Conservation (phyloP, 2,329 filamentous ascomycete genomes). For the Aureobasidium sp. region DNA sequence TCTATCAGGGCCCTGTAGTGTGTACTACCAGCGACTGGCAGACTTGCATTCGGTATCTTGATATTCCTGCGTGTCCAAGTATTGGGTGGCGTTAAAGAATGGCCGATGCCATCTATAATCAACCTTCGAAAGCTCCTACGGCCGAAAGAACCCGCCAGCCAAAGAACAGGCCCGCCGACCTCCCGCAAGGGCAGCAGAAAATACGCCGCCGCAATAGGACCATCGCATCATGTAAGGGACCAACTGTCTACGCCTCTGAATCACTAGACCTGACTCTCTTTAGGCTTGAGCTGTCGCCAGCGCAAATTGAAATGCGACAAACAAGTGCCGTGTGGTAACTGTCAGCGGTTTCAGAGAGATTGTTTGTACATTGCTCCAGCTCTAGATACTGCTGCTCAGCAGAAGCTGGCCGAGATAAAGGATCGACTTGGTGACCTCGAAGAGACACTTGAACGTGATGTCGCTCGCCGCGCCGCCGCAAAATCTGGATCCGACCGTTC, state of each 20-base stretch:
- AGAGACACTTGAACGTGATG: slow-evolving; percentile 59
- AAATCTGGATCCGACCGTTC: slow-evolving; percentile 7
- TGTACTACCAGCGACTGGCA: slow-evolving; percentile 2
- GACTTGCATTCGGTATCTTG: not conserved
- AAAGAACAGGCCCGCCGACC: slow-evolving; percentile 11
- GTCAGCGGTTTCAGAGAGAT: slow-evolving; percentile 43
- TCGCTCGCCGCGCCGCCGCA: slow-evolving; percentile 39
- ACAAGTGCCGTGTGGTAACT: slow-evolving; percentile 61
- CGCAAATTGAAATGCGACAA: slow-evolving; percentile 76
- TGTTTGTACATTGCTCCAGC: slow-evolving; percentile 58
- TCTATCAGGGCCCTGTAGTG: slow-evolving; percentile 1
- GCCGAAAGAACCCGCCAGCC: slow-evolving; percentile 11
- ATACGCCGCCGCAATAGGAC: slow-evolving; percentile 15
- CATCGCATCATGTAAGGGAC: slow-evolving; percentile 13
- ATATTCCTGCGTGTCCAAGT: not conserved
- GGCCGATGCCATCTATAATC: slow-evolving; percentile 8
- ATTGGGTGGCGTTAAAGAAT: slow-evolving; percentile 9
- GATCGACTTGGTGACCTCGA: slow-evolving; percentile 68
- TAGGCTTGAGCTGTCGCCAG: slow-evolving; percentile 57
- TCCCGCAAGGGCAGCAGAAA: slow-evolving; percentile 13
- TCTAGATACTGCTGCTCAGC: slow-evolving; percentile 60
- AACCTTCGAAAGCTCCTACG: slow-evolving; percentile 5
- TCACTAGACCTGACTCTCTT: not conserved
- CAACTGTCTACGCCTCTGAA: slow-evolving; percentile 9
- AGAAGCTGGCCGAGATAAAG: slow-evolving; percentile 67